phyloP scores from a whole-genome alignment of 345 rosid species.

The Citrus trifoliata region DNA sequence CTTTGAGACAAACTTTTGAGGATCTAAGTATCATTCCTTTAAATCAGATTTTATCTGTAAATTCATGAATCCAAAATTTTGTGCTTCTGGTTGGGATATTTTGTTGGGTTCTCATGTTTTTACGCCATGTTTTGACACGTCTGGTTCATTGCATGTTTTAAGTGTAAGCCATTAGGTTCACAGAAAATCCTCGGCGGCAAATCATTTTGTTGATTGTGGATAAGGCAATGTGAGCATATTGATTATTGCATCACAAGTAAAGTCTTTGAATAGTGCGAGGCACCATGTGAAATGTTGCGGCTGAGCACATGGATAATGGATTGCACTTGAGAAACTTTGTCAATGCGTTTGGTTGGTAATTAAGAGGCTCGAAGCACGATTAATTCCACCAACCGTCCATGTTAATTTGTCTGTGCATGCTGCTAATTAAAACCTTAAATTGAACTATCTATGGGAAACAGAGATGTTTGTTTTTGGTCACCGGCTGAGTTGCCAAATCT shows the following conservation, averaged over 20 bases:
- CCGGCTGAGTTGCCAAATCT: background rate
- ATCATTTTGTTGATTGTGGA: background rate
- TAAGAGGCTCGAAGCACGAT: background rate
- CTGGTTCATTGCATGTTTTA: background rate
- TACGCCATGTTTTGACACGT: background rate
- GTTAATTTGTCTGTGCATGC: background rate
- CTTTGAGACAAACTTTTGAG: too few species aligned
- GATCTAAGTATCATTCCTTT: too few species aligned
- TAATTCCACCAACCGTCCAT: background rate
- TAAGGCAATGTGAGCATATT: background rate
- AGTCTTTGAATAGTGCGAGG: background rate
- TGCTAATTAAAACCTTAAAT: too few species aligned
- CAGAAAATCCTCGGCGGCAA: background rate
- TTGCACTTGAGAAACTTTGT: background rate
- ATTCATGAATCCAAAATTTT: background rate
- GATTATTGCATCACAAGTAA: background rate
- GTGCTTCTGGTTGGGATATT: background rate
- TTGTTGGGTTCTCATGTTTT: background rate
- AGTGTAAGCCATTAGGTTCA: background rate
- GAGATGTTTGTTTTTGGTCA: background rate
- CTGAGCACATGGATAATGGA: conserved; percentile 2
- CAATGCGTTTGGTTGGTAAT: background rate
- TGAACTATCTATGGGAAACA: background rate
- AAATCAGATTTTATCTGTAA: too few species aligned
- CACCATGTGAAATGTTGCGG: background rate